Conservation (phyloP, 2,329 filamentous ascomycete genomes). For the Pseudocercospora pini-densiflorae region DNA sequence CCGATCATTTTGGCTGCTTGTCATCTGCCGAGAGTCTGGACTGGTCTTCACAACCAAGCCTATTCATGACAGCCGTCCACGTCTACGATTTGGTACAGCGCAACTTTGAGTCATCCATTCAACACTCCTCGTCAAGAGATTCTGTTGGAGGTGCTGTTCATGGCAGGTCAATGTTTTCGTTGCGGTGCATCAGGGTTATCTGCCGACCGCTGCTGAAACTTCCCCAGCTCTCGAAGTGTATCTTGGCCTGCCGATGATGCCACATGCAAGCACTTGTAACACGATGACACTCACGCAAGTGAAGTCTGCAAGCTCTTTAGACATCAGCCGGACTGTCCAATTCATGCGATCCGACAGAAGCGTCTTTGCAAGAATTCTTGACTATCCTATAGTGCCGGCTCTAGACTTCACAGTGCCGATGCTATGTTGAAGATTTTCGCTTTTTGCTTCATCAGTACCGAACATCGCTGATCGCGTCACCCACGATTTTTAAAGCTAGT, state of each 20-base stretch:
- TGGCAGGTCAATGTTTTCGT: no score
- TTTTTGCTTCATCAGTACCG: neutral
- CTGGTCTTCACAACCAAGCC: neutral
- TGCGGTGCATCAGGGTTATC: neutral
- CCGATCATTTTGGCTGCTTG: neutral
- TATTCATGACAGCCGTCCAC: neutral
- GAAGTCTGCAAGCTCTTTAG: neutral
- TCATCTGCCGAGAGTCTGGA: neutral
- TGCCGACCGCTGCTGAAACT: neutral
- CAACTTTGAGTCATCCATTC: no score
- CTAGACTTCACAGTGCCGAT: neutral
- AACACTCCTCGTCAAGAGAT: no score
- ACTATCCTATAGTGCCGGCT: no score
- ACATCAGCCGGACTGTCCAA: no score
- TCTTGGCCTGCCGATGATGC: no score
- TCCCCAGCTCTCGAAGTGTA: neutral
- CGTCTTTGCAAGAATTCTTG: no score
- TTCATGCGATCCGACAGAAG: no score
- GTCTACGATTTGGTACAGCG: neutral
- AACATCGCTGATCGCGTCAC: slow-evolving; percentile 1
- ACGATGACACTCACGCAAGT: neutral
- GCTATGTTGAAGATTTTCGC: neutral
- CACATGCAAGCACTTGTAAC: neutral
- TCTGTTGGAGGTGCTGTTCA: no score
- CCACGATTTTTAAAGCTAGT: neutral